Evolutionary conservation across 2,329 filamentous ascomycete species (phyloP).

Genomic region (Calonectria hongkongensis): DNA sequence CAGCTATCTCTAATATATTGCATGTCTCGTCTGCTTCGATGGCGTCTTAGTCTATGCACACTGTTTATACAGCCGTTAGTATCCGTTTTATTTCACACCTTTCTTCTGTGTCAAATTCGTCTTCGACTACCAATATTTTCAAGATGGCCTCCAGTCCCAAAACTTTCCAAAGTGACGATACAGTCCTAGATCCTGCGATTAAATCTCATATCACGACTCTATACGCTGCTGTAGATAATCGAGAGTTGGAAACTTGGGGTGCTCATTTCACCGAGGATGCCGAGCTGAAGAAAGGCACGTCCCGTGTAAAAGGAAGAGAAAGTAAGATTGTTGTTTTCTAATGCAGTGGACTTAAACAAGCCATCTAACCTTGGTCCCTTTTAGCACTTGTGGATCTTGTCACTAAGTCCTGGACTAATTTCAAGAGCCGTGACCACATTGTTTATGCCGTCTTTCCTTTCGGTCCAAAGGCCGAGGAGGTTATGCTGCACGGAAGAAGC

Average conservation of each 20-base stretch:
- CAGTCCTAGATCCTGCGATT: conserved; percentile 37
- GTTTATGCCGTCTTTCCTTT: conserved; percentile 24
- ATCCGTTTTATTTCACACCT: too few relatives aligned
- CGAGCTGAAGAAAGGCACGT: conserved; percentile 14
- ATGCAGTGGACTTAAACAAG: not conserved
- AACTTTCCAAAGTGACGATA: conserved; percentile 31
- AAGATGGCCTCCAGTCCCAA: conserved; percentile 21
- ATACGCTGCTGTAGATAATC: conserved; percentile 33
- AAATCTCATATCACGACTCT: conserved; percentile 35
- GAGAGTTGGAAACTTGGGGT: conserved; percentile 29
- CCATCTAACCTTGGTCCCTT: not conserved
- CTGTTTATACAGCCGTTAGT: too few relatives aligned
- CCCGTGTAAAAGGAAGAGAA: conserved; percentile 23
- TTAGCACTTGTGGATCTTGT: conserved; percentile 21
- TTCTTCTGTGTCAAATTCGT: too few relatives aligned
- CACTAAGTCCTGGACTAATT: conserved; percentile 13
- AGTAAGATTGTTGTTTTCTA: not conserved
- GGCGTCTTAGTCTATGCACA: too few relatives aligned
- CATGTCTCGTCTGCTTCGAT: too few relatives aligned
- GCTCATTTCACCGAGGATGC: conserved; percentile 32
- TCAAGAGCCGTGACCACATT: conserved; percentile 23
- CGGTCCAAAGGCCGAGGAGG: conserved; percentile 17
- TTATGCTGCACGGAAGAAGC: conserved; percentile 26
- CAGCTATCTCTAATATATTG: too few relatives aligned
- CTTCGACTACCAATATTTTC: too few relatives aligned